Base-by-base conservation (phyloP, 176 grass and related monocot species). In the Cenchrus americanus region DNA sequence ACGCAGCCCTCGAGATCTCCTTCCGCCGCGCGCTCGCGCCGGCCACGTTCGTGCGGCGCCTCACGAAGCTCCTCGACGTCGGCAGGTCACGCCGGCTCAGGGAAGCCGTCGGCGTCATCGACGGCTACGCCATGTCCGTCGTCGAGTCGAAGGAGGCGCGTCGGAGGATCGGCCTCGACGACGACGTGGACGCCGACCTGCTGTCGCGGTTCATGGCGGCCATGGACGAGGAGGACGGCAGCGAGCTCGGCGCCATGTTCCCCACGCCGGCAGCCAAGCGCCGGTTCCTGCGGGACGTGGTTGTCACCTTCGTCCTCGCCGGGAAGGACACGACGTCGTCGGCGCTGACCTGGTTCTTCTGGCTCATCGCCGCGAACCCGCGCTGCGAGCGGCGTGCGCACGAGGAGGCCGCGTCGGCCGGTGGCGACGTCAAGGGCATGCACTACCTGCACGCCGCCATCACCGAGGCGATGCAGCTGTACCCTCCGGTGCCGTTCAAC, bases 261-360 rank as follows among this genome's bases (percentile, higher is more conserved):
- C 75, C 77, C 6, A 70, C 77, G 4, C 67, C 62, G 4, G 83
- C 55, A 24, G 66, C 73, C 51, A 97, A 93, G 58, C 84, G 71
- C 7, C 85, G 69, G 27, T 81, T 94, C 68, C 80, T 97, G 49
- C 88, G 91, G 18, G 91, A 92, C 75, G 83, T 94, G 55, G 81
- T 94, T 19, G 83, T 97, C 17, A 88, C 76, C 81, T 94, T 97
- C 80, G 80, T 97, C 6, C 85, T 97, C 17, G 94, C 89, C 26
- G 94, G 94, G 34, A 91, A 90, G 79, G 94, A 94, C 89, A 66
- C 89, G 2, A 94, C 82, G 19, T 89, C 89, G 22, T 78, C 92
- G 5, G 91, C 82, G 0, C 87, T 97, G 8, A 90, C 89, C 24
- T 94, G 94, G 89, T 87, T 97, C 76, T 94, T 94, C 87, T 97